Conservation (phyloP, 169 alveolate genomes). For the Plasmodium cynomolgi region DNA sequence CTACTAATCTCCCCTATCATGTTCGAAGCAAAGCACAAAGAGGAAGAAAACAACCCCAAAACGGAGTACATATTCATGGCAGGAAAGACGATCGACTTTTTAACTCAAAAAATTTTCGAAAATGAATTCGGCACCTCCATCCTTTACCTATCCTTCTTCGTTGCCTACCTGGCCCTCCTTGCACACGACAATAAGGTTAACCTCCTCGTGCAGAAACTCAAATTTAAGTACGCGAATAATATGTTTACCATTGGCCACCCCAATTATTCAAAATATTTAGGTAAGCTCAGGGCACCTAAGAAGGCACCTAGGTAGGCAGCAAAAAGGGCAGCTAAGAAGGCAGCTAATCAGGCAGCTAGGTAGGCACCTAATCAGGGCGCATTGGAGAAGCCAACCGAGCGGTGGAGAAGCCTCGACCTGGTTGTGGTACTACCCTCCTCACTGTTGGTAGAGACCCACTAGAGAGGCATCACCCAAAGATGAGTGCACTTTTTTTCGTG, state of each 20-base stretch:
- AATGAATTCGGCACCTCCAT: slow-evolving; percentile 70
- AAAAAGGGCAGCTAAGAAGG: not conserved
- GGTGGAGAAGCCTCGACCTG: no score
- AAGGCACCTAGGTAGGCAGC: not conserved
- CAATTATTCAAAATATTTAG: slow-evolving; percentile 20
- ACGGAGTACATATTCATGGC: slow-evolving; percentile 64
- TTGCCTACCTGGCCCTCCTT: slow-evolving; percentile 58
- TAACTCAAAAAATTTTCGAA: slow-evolving; percentile 66
- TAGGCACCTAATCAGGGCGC: no score
- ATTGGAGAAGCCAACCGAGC: no score
- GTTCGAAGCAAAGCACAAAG: slow-evolving; percentile 62
- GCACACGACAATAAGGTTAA: slow-evolving; percentile 64
- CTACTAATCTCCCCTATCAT: slow-evolving; percentile 34
- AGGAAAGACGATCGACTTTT: slow-evolving; percentile 63
- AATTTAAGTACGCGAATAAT: slow-evolving; percentile 33
- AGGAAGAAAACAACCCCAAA: slow-evolving; percentile 58
- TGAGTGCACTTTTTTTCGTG: not conserved
- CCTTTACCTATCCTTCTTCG: slow-evolving; percentile 43
- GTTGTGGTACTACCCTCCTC: no score
- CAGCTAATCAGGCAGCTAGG: no score
- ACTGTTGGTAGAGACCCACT: no score
- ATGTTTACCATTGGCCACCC: slow-evolving; percentile 67
- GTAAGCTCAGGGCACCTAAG: not conserved
- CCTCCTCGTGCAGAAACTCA: slow-evolving; percentile 57
- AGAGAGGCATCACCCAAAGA: not conserved